A percentile compares a stretch with the other conserved stretches of the same genome.
phyloP scores from a whole-genome alignment of 1,139 yeast species.

The Arxiozyma slooffiae region DNA sequence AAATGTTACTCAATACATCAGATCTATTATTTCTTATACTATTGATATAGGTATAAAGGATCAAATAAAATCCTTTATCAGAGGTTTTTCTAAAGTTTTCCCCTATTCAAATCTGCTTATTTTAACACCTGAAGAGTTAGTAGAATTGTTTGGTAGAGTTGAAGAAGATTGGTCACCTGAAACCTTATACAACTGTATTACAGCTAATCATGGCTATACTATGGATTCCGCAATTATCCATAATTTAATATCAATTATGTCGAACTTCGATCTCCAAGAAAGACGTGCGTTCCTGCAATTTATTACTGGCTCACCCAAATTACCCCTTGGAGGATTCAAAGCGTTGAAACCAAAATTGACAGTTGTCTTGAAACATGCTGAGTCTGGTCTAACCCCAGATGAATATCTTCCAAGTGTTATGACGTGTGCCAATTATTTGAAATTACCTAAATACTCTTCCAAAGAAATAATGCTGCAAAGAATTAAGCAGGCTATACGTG shows the following conservation, averaged over 20 bases:
- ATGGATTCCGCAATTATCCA: conserved; percentile 59
- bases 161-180: conserved; percentile 81
- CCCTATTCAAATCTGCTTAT: conserved; percentile 66
- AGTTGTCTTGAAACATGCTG: conserved; percentile 73
- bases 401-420: conserved; percentile 91
- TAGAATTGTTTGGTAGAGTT: conserved; percentile 58
- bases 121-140: conserved; percentile 66
- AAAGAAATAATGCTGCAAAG: conserved; percentile 49
- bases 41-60: conserved; percentile 52
- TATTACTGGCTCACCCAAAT: conserved; percentile 84
- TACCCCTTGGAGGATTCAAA: conserved; percentile 92
- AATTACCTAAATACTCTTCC: conserved; percentile 71
- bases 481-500: conserved; percentile 62
- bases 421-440: conserved; percentile 95
- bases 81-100: conserved; percentile 78
- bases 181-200: conserved; percentile 50
- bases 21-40: conserved; percentile 49
- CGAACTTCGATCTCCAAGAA: conserved; percentile 43
- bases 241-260: conserved; percentile 51
- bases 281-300: conserved; percentile 74
- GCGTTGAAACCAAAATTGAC: conserved; percentile 75
- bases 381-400: conserved; percentile 58
- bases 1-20: conserved; percentile 53
- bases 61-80: conserved; percentile 62
- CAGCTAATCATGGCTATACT: conserved; percentile 86